A percentile compares a stretch with the other conserved stretches of the same genome.
These are phyloP conservation scores for Aspergillus nanangensis DNA, from an alignment of 495 filamentous ascomycete genomes.

Conservation along the genomic window DNA sequence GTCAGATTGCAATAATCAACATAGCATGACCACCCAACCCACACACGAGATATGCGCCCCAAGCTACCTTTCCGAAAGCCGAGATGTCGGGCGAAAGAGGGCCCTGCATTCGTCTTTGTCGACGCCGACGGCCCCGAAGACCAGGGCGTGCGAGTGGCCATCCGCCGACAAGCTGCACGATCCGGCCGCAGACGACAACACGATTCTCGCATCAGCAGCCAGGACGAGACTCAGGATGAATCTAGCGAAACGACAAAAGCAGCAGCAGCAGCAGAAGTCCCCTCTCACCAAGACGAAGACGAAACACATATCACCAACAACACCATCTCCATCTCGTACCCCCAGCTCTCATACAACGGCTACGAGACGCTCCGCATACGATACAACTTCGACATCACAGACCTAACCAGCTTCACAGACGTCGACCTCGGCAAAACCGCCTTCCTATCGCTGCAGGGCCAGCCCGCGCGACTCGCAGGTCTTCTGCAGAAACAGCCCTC, in stretches of 20 bases:
- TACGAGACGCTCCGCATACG: slow-evolving; percentile 2
- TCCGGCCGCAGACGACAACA: slow-evolving; percentile 2
- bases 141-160: background rate
- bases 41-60: no score
- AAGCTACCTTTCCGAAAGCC: slow-evolving; percentile 2
- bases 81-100: slow-evolving; percentile 4
- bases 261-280: background rate
- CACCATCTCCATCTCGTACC: background rate
- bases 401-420: slow-evolving; percentile 5
- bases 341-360: slow-evolving; percentile 4
- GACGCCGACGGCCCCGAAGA: background rate
- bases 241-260: background rate
- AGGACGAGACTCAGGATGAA: background rate
- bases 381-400: slow-evolving; percentile 9
- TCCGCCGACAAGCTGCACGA: slow-evolving; percentile 6
- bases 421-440: slow-evolving; percentile 4
- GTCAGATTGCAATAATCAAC: no score
- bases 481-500: slow-evolving; percentile 4
- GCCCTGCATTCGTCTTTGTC: slow-evolving; percentile 7
- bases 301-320: background rate
- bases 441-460: background rate
- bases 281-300: background rate
- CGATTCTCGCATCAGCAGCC: no score
- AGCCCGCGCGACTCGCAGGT: slow-evolving; percentile 1
- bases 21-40: no score